phyloP scores from a whole-genome alignment of 2,329 filamentous ascomycete genomes.

The Diaporthe australafricana region DNA sequence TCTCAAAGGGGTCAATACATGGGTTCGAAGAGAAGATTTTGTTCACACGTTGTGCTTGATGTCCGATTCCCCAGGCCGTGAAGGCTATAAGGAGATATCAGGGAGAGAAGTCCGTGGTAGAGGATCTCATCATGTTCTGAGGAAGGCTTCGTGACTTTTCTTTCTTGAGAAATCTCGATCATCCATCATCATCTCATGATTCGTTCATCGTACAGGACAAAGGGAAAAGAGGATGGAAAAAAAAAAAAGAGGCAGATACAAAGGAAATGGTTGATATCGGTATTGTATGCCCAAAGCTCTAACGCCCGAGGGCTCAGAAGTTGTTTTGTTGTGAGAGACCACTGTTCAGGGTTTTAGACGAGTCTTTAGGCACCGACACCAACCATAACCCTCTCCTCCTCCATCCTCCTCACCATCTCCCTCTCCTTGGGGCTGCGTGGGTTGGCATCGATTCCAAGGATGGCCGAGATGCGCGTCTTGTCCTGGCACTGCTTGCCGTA shows the following conservation, averaged over 20 bases:
- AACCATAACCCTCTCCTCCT: conserved; percentile 58
- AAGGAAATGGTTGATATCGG: conserved; percentile 29
- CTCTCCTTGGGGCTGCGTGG: conserved; percentile 68
- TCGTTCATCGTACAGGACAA: conserved; percentile 25
- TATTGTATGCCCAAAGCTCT: conserved; percentile 21
- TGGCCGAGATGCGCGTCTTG: conserved; percentile 72
- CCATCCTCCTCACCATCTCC: conserved; percentile 67
- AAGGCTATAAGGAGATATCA: conserved; percentile 19
- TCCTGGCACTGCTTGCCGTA: conserved; percentile 56
- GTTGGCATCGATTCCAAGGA: conserved; percentile 70
- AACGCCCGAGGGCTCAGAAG: conserved; percentile 25
- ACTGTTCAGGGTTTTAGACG: not conserved
- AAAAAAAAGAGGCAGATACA: not conserved
- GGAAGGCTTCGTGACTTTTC: not conserved
- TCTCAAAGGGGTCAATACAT: conserved; percentile 16
- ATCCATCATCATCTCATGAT: conserved; percentile 13
- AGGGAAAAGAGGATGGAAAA: not conserved
- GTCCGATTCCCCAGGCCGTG: conserved; percentile 7
- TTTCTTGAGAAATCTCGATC: not conserved
- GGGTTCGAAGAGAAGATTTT: conserved; percentile 22
- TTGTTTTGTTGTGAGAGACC: not conserved
- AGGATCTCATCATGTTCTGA: not conserved
- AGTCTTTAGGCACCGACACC: conserved; percentile 47
- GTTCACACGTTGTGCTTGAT: not conserved
- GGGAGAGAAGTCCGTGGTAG: not conserved